phyloP scores from a whole-genome alignment of 2,329 filamentous ascomycete species.

The Epichloe coenophiala region DNA sequence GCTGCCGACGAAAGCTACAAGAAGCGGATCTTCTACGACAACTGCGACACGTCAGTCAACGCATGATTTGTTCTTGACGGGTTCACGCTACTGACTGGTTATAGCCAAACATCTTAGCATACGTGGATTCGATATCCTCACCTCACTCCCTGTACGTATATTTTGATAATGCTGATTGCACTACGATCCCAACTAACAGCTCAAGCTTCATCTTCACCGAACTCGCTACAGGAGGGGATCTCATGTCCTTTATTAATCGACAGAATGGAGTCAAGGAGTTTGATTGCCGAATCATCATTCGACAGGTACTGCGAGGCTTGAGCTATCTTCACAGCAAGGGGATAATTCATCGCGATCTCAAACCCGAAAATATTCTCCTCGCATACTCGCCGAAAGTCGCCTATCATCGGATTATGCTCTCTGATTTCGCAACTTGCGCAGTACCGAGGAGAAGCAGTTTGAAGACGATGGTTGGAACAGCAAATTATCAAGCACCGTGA shows the following conservation, averaged over 20 bases:
- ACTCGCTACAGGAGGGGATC: slow-evolving; percentile 40
- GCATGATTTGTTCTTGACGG: not conserved
- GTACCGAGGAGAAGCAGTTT: slow-evolving; percentile 28
- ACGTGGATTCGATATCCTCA: slow-evolving; percentile 37
- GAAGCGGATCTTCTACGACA: slow-evolving; percentile 40
- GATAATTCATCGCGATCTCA: slow-evolving; percentile 39
- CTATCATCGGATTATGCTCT: slow-evolving; percentile 33
- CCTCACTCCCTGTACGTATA: slow-evolving; percentile 29
- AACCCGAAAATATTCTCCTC: slow-evolving; percentile 40
- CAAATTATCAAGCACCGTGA: slow-evolving; percentile 36
- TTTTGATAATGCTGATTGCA: not conserved
- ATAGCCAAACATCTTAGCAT: slow-evolving; percentile 41
- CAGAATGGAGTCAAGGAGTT: slow-evolving; percentile 20
- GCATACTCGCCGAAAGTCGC: slow-evolving; percentile 28
- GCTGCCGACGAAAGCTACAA: slow-evolving; percentile 26
- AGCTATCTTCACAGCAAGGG: slow-evolving; percentile 34
- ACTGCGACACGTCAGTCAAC: slow-evolving; percentile 35
- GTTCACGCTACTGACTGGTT: slow-evolving; percentile 6
- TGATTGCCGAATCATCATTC: slow-evolving; percentile 30
- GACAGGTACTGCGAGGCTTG: slow-evolving; percentile 33
- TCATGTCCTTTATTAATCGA: slow-evolving; percentile 33
- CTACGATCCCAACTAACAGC: not conserved
- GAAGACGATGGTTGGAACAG: slow-evolving; percentile 31
- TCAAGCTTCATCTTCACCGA: slow-evolving; percentile 42
- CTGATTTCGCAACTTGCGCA: slow-evolving; percentile 38